phyloP scores from a whole-genome alignment of 2,329 filamentous ascomycete genomes.

The Claviceps fusiformis region DNA sequence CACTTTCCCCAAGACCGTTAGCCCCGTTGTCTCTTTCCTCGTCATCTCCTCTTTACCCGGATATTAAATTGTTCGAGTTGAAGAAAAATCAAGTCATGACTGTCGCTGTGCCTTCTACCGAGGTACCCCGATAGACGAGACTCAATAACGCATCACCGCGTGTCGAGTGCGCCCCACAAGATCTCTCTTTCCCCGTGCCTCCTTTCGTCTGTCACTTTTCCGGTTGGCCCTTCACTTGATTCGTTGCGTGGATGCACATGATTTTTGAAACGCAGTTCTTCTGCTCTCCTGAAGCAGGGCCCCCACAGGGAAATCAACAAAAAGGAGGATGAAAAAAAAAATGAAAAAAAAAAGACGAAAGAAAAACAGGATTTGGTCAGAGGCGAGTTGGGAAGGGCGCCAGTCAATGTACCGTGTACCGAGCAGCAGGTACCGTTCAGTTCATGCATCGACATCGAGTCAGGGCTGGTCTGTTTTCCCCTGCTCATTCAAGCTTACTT shows the following conservation, averaged over 20 bases:
- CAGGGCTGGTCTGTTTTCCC: neutral
- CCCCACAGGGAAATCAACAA: neutral
- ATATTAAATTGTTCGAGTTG: neutral
- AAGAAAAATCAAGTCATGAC: too few species aligned
- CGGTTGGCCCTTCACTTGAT: too few species aligned
- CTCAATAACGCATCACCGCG: neutral
- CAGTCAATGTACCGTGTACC: neutral
- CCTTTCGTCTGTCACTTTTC: neutral
- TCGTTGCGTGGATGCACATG: too few species aligned
- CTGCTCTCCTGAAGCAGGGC: too few species aligned
- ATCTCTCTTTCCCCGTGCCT: too few species aligned
- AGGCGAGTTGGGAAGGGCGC: too few species aligned
- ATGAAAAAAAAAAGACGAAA: neutral
- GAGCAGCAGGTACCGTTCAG: neutral
- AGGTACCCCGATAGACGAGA: neutral
- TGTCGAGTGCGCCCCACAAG: neutral
- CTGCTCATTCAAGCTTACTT: neutral
- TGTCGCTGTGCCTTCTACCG: too few species aligned
- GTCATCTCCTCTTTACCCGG: neutral
- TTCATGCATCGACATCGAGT: neutral
- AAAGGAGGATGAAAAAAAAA: neutral
- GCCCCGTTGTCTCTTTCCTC: constrained; percentile 12
- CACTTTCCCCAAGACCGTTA: neutral
- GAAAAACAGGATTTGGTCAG: too few species aligned
- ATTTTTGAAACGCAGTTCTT: too few species aligned